Base-by-base conservation (phyloP, 805 yeast genomes). In the Cyberlindnera lachancei region DNA sequence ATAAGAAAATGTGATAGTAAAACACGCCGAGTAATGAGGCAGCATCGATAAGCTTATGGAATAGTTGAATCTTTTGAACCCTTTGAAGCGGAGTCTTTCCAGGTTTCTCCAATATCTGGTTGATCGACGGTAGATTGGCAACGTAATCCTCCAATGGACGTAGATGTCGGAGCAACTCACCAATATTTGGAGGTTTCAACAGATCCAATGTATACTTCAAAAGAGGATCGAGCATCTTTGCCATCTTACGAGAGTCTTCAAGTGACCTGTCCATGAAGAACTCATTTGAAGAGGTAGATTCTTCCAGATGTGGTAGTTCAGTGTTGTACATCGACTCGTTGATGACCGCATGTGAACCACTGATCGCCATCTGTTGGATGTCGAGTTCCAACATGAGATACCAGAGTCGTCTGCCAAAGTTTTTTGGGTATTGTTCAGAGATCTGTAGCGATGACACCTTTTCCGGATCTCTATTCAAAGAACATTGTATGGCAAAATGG, bases 321-420 rank as follows among this genome's bases (percentile, higher is more conserved):
- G 52, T 46, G 25, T 51, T 52, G 30, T 42, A 41, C 17, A 37
- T 42, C 13, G 34, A 32, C 0, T 34, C 21, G 20, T 39, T 43
- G 23, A 51, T 42, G n/a, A 48, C 21, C 7, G 54, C 42, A 2
- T 53, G 51, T 11, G 35, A 21, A 1, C 56, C 56, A 15, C 32
- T 32, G 1, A 35, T 21, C 43, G 49, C 37, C 20, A 43, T 13
- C 21, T 42, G 50, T 23, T 46, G 38, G 10, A 42, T 34, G 27
- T 49, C 51, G 20, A 46, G 20, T 13, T 37, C 41, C 4, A 41
- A 32, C 16, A 48, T 33, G 17, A 36, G 31, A 18, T 38, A 38
- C 56, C 56, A 51, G 13, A 51, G 24, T 19, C 56, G 36, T 42
- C 54, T 42, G n/a, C 38, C 25, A 21, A 45, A 13, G 23, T 48